Evolutionary conservation across 139 green algal species (phyloP), one percentile per base, ranked within the genome.

Genomic region (Asterochloris sp.): DNA sequence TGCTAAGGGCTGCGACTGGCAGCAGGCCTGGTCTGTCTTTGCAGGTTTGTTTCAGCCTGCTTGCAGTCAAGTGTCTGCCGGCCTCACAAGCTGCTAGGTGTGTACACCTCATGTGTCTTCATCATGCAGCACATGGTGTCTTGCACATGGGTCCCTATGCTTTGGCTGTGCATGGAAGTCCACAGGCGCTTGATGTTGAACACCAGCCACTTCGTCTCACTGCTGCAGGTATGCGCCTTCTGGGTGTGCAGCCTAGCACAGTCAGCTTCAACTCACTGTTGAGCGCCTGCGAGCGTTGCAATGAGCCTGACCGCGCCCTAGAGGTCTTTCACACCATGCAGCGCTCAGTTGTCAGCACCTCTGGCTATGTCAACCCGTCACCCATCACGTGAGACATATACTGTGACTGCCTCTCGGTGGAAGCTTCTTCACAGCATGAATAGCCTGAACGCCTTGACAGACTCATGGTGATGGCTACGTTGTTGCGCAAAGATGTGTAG

Each of bases 211-310:
- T 29, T 19, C 63, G 87, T 19, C 87, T 82, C 29, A 27, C 60
- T 73, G 27, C 17, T 63, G 63, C 78, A 76, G 73, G 66, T 14
- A 89, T 89, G 83, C 76, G 85, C 61, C 63, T 71, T n/a, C 19
- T 54, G 69, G 38, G 82, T 1, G 80, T 86, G 66, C 47, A 61
- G 73, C 85, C 83, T 23, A 86, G 64, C 26, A 74, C 82, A 15
- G 69, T 79, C 27, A 83, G 79, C 17, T 91, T 84, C 78, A 90
- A 91, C 62, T 83, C 86, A 19, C 85, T 94, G 78, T 78, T 92
- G 73, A 85, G 73, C 13, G 87, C 83, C 14, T 91, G 87, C 82
- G 83, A 86, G 74, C 63, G 83, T 6, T 76, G 54, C 16, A 74
- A 83, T 69, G 76, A 92, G 74, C 67, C 84, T 12, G 88, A 92